Evolutionary conservation across 345 rosid species (phyloP).

Genomic region (Camelina laxa): DNA sequence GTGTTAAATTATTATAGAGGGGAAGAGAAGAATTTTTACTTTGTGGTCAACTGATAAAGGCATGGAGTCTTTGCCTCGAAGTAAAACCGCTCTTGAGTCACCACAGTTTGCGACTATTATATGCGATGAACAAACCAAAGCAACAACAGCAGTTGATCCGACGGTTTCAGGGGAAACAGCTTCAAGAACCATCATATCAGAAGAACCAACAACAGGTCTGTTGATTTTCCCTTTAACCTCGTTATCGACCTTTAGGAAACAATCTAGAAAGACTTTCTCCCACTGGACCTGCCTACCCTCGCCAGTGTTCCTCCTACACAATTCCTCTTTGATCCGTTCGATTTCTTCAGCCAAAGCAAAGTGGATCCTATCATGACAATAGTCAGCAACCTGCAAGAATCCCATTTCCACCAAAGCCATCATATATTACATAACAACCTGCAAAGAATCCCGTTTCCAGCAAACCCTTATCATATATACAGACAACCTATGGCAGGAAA

Average conservation of each 20-base stretch:
- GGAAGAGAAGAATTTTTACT: slow-evolving; percentile 50
- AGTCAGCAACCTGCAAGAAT: slow-evolving; percentile 86
- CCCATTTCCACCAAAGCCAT: slow-evolving; percentile 47
- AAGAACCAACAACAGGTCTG: slow-evolving; percentile 48
- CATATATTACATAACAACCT: slow-evolving; percentile 43
- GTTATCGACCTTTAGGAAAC: slow-evolving; percentile 79
- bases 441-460: slow-evolving; percentile 45
- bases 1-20: not conserved
- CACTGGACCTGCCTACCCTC: slow-evolving; percentile 66
- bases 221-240: slow-evolving; percentile 72
- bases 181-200: slow-evolving; percentile 46
- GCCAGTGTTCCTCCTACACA: slow-evolving; percentile 49
- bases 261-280: slow-evolving; percentile 69
- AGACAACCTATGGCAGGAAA: slow-evolving; percentile 36
- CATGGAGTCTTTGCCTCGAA: slow-evolving; percentile 83
- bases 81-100: slow-evolving; percentile 89
- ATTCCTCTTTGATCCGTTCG: slow-evolving; percentile 48
- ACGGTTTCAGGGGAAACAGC: slow-evolving; percentile 88
- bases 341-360: slow-evolving; percentile 79
- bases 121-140: slow-evolving; percentile 87
- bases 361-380: slow-evolving; percentile 79
- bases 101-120: slow-evolving; percentile 91
- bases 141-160: slow-evolving; percentile 97
- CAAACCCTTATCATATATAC: slow-evolving; percentile 38
- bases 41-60: slow-evolving; percentile 88